A percentile compares a stretch with the other conserved stretches of the same genome.
These are phyloP conservation scores for Chrysanthemum seticuspe DNA, from an alignment of 129 eudicot species.

Conservation along the genomic window DNA sequence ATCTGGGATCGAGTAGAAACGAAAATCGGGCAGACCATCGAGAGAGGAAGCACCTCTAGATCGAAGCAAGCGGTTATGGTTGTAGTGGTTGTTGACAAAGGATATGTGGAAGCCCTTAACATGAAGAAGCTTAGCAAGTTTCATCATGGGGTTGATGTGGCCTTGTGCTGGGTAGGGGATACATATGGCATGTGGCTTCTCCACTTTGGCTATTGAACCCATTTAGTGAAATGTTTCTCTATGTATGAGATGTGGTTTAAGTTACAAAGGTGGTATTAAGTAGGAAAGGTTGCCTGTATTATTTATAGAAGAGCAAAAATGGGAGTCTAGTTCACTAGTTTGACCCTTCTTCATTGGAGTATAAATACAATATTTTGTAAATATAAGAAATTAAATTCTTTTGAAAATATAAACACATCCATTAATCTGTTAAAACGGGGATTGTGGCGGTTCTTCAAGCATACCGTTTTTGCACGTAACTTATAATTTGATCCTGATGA, in stretches of 20 bases:
- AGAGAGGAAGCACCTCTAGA: slow-evolving; percentile 49
- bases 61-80: slow-evolving; percentile 58
- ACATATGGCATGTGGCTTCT: slow-evolving; percentile 51
- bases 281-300: neutral
- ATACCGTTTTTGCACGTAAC: too few relatives aligned
- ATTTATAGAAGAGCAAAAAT: neutral
- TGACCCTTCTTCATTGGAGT: neutral
- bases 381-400: too few relatives aligned
- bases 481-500: too few relatives aligned
- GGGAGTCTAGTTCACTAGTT: neutral
- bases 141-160: slow-evolving; percentile 58
- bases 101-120: slow-evolving; percentile 52
- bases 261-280: neutral
- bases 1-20: slow-evolving; percentile 56
- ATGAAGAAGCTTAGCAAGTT: slow-evolving; percentile 52
- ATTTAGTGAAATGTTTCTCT: slow-evolving; percentile 18
- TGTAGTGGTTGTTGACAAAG: slow-evolving; percentile 54
- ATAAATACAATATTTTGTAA: too few relatives aligned
- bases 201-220: slow-evolving; percentile 19
- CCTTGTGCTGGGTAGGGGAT: slow-evolving; percentile 58
- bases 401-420: too few relatives aligned
- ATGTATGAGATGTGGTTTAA: too few relatives aligned
- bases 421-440: too few relatives aligned
- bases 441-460: too few relatives aligned
- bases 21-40: slow-evolving; percentile 48